A percentile compares a stretch with the other conserved stretches of the same genome.
Conservation (phyloP, 2,329 filamentous ascomycete species). For the Phaeophleospora eucalypticola region DNA sequence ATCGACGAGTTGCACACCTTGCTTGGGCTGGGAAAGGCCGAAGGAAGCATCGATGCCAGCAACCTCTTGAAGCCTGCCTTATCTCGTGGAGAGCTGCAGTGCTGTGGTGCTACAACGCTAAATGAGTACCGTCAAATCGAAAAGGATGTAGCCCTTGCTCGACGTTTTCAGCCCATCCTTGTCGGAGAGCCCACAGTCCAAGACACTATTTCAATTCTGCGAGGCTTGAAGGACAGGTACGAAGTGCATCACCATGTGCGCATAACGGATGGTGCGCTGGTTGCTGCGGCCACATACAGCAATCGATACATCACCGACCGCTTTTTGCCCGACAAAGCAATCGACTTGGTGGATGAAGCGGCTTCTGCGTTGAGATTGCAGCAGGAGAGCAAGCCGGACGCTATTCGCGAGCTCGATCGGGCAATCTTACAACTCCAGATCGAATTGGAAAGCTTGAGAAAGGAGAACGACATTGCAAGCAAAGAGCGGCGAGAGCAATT, state of each 20-base stretch:
- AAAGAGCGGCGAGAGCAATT: conserved; percentile 83
- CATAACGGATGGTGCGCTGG: conserved; percentile 86
- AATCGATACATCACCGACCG: conserved; percentile 97
- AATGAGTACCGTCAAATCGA: conserved; percentile 91
- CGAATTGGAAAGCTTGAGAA: conserved; percentile 87
- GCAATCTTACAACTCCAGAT: conserved; percentile 98
- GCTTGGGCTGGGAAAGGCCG: conserved; percentile 86
- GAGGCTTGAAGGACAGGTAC: conserved; percentile 96
- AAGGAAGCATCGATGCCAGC: conserved; percentile 93
- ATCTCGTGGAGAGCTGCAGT: conserved; percentile 89
- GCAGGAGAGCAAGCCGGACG: conserved; percentile 94
- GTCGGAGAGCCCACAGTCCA: conserved; percentile 89
- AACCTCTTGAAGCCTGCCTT: conserved; percentile 91
- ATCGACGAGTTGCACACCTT: conserved; percentile 92
- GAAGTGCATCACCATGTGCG: conserved; percentile 95
- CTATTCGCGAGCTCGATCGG: conserved; percentile 86
- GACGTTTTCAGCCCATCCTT: conserved; percentile 88
- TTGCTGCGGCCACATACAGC: conserved; percentile 85
- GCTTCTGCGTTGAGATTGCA: conserved; percentile 85
- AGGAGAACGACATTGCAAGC: conserved; percentile 87
- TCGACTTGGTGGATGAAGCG: conserved; percentile 93
- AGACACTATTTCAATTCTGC: conserved; percentile 90
- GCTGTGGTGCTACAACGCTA: conserved; percentile 89
- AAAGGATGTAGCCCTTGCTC: conserved; percentile 88
- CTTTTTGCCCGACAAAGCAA: conserved; percentile 94